Conservation (phyloP, 2,329 filamentous ascomycete genomes). For the Fusarium sp. region DNA sequence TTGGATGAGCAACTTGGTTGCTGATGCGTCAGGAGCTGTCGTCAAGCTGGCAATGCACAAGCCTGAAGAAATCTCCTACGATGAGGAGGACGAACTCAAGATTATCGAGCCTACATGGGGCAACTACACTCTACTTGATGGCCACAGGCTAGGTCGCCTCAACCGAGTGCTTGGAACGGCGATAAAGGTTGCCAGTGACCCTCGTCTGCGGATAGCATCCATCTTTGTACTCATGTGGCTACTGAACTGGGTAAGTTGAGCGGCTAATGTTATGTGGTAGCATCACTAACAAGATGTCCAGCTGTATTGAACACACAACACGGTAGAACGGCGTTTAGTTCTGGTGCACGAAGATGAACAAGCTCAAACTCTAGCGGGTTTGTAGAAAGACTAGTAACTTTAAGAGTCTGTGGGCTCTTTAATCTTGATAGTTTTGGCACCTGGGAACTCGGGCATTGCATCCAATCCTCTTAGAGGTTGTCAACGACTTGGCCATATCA, state of each 20-base stretch:
- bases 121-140: slow-evolving; percentile 18
- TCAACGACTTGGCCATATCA: background rate
- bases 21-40: slow-evolving; percentile 41
- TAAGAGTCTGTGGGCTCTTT: background rate
- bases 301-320: slow-evolving; percentile 26
- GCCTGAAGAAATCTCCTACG: slow-evolving; percentile 12
- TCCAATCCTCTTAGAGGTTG: background rate
- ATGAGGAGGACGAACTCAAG: slow-evolving; percentile 36
- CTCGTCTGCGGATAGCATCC: slow-evolving; percentile 24
- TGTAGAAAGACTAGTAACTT: background rate
- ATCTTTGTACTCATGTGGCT: slow-evolving; percentile 40
- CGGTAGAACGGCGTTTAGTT: background rate
- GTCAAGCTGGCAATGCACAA: slow-evolving; percentile 42
- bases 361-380: background rate
- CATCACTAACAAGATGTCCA: slow-evolving; percentile 15
- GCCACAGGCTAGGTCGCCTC: background rate
- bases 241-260: slow-evolving; percentile 40
- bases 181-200: background rate
- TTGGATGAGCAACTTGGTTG: slow-evolving; percentile 44
- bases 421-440: background rate
- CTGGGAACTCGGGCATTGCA: background rate
- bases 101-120: slow-evolving; percentile 36
- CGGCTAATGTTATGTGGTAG: no score
- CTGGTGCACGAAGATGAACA: background rate
- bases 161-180: slow-evolving; percentile 2